Evolutionary conservation across 305 asterid genomes (phyloP).

Genomic region (Fraxinus paxiana): DNA sequence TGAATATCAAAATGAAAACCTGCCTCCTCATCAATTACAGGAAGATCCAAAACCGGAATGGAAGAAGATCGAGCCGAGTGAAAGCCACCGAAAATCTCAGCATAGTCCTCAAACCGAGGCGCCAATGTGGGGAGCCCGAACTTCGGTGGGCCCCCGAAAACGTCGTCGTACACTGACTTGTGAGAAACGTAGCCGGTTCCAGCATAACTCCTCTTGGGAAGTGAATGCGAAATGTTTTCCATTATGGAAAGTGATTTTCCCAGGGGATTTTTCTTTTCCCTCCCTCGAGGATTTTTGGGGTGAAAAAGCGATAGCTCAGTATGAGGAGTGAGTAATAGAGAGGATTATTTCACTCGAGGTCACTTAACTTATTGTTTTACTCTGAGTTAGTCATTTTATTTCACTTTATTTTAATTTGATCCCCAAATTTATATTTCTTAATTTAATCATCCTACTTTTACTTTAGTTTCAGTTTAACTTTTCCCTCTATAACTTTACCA

Average conservation of each 20-base stretch:
- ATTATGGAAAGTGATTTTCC: constrained; percentile 20
- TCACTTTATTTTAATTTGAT: neutral
- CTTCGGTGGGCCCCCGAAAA: constrained; percentile 57
- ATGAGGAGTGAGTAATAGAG: neutral
- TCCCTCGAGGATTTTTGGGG: neutral
- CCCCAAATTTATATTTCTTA: neutral
- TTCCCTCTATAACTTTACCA: neutral
- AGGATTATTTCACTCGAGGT: neutral
- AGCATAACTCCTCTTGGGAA: constrained; percentile 51
- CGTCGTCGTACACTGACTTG: constrained; percentile 74
- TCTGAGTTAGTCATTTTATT: neutral
- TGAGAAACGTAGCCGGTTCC: constrained; percentile 47
- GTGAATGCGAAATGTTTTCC: constrained; percentile 59
- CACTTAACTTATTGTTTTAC: neutral
- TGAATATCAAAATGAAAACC: constrained; percentile 37
- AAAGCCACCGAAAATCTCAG: constrained; percentile 77
- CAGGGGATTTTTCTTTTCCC: constrained; percentile 12
- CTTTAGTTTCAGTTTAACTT: neutral
- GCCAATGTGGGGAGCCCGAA: constrained; percentile 53
- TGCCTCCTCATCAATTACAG: constrained; percentile 32
- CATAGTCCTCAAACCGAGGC: constrained; percentile 72
- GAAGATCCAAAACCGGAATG: constrained; percentile 74
- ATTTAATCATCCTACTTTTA: neutral
- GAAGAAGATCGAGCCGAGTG: constrained; percentile 62
- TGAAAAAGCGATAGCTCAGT: neutral